A percentile compares a stretch with the other conserved stretches of the same genome.
Conservation (phyloP, 257 asterid species). For the Datura wrightii region DNA sequence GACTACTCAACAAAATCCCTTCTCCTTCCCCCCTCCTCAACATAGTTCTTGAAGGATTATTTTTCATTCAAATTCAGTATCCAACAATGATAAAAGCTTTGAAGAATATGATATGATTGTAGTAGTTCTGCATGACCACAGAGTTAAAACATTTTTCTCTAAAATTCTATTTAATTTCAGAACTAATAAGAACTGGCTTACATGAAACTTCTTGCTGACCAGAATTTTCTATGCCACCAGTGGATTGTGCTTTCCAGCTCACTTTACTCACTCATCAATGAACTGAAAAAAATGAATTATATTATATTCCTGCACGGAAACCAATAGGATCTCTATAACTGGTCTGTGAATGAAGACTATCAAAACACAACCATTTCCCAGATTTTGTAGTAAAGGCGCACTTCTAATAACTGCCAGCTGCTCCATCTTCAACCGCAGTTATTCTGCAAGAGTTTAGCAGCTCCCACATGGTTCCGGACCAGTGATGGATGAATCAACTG, state of each 20-base stretch:
- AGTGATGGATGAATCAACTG: not conserved
- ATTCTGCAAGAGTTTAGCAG: not conserved
- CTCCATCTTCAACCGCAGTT: not conserved
- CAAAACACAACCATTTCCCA: not conserved
- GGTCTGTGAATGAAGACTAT: not conserved
- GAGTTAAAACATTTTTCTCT: not conserved
- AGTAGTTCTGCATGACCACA: not conserved
- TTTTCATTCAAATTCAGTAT: not conserved
- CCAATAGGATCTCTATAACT: not conserved
- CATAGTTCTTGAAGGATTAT: not conserved
- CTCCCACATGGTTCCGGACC: not conserved
- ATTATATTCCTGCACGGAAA: slow-evolving; percentile 4
- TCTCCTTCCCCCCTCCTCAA: not conserved
- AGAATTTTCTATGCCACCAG: slow-evolving; percentile 22
- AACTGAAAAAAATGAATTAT: not conserved
- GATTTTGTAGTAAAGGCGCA: not conserved
- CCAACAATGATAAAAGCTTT: not conserved
- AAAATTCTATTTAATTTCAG: not conserved
- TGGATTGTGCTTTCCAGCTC: not conserved
- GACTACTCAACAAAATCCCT: not conserved
- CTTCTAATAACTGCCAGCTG: not conserved
- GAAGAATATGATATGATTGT: not conserved
- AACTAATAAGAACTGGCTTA: not conserved
- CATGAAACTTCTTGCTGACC: not conserved
- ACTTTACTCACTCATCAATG: not conserved